Base-by-base conservation (phyloP, 331 rosid genomes). In the Erythrophleum ivorense region DNA sequence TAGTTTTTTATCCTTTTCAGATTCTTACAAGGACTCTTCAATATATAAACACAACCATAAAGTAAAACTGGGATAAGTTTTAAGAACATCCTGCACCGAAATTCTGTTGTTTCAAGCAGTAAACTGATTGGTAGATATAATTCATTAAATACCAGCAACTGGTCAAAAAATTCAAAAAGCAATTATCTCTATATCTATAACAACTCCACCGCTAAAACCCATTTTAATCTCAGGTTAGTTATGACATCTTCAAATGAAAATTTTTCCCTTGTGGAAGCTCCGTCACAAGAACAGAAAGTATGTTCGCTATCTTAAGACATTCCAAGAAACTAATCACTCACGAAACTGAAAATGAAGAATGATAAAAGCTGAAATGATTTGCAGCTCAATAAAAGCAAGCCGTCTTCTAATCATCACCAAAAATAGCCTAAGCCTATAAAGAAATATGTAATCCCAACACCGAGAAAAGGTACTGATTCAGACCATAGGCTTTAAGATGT, bases 271-370 rank as follows among this genome's bases (percentile, higher is more conserved):
- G 36, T 41, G 11, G 38, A 10, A 59, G 57, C 58, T 65, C 74
- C 31, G 48, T 5, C 24, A 78, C 53, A n/a, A 71, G 68, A 82
- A 45, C 9, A 40, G 50, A 50, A 55, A 67, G 16, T 29, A 75
- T 34, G 67, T 81, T 75, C 45, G 54, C 31, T 49, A 19, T 48
- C 62, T 46, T 49, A 69, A 10, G 80, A 79, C 43, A 31, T 69
- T 41, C n/a, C 62, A 67, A 58, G 75, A 36, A 19, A 69, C 33
- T 55, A 68, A 60, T 38, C 40, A n/a, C 46, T 50, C 45, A 62
- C 9, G 21, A 38, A 70, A 73, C 49, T 18, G 77, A 73, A 73
- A 84, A 59, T 29, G 68, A 77, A 75, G 65, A 73, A 54, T 68
- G 15, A 15, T n/a, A 34, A 53, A 64, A 70, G 33, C 50, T 70